Evolutionary conservation across 2,329 filamentous ascomycete genomes (phyloP).

Genomic region (Aspergillus sergii): DNA sequence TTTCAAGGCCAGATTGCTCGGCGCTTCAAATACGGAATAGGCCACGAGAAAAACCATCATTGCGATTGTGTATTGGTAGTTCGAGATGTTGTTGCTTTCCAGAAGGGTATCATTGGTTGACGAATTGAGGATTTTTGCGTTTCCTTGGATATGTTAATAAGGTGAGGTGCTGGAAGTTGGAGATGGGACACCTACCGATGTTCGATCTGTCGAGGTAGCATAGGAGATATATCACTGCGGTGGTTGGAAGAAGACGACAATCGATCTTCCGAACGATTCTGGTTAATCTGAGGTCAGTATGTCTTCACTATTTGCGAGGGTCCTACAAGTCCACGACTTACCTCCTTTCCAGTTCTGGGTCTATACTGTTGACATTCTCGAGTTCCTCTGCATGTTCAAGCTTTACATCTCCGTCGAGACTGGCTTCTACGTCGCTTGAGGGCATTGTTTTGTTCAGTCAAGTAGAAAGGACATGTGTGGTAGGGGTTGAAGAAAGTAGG

Average conservation of each 20-base stretch:
- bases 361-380: neutral
- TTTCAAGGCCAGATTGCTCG: slow-evolving; percentile 25
- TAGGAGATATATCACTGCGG: slow-evolving; percentile 26
- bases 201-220: slow-evolving; percentile 38
- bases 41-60: slow-evolving; percentile 41
- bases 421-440: neutral
- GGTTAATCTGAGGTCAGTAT: neutral
- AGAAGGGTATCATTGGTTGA: slow-evolving; percentile 40
- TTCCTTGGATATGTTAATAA: slow-evolving; percentile 27
- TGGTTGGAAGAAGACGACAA: neutral
- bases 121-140: slow-evolving; percentile 45
- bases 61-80: slow-evolving; percentile 21
- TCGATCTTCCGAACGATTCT: neutral
- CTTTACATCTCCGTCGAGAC: neutral
- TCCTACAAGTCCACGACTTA: neutral
- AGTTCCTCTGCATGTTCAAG: neutral
- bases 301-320: fast-evolving
- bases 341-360: neutral
- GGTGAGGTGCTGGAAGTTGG: neutral
- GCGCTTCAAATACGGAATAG: slow-evolving; percentile 25
- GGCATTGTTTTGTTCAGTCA: neutral
- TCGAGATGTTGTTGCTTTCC: slow-evolving; percentile 19
- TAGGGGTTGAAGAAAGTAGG: neutral
- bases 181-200: slow-evolving; percentile 21
- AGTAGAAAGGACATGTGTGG: neutral